phyloP scores from a whole-genome alignment of 345 rosid species.

The Heritiera fomes region DNA sequence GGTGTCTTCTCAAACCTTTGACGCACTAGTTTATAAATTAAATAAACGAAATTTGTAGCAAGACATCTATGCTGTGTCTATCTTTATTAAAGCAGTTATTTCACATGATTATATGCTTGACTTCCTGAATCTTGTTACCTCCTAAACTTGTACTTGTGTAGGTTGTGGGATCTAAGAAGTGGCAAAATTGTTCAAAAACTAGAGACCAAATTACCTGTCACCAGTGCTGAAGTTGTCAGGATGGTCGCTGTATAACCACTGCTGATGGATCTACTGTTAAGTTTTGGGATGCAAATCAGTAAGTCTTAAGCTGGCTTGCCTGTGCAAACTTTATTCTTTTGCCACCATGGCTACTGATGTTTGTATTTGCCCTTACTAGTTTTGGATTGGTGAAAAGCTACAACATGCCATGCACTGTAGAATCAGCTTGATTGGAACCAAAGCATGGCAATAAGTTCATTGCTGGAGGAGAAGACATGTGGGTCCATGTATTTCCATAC shows the following conservation, averaged over 20 bases:
- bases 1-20: background rate
- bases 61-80: background rate
- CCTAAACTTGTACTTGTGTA: slow-evolving; percentile 25
- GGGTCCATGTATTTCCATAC: slow-evolving; percentile 69
- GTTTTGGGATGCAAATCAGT: slow-evolving; percentile 99
- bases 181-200: slow-evolving; percentile 80
- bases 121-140: background rate
- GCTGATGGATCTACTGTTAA: slow-evolving; percentile 91
- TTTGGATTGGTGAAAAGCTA: slow-evolving; percentile 90
- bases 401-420: slow-evolving; percentile 78
- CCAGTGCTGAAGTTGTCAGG: slow-evolving; percentile 95
- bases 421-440: slow-evolving; percentile 76
- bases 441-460: slow-evolving; percentile 53
- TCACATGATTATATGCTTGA: background rate
- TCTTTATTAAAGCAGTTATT: background rate
- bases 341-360: slow-evolving; percentile 11
- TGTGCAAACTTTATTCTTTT: background rate
- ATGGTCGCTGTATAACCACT: slow-evolving; percentile 90
- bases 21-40: background rate
- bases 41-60: background rate
- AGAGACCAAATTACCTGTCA: slow-evolving; percentile 82
- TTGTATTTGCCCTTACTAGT: slow-evolving; percentile 37
- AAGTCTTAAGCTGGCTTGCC: slow-evolving; percentile 34
- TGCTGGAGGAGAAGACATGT: slow-evolving; percentile 75
- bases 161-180: slow-evolving; percentile 93